A percentile compares a stretch with the other conserved stretches of the same genome.
Evolutionary conservation across 805 yeast genomes (phyloP).

Genomic region (Kluyveromyces dobzhanskii): DNA sequence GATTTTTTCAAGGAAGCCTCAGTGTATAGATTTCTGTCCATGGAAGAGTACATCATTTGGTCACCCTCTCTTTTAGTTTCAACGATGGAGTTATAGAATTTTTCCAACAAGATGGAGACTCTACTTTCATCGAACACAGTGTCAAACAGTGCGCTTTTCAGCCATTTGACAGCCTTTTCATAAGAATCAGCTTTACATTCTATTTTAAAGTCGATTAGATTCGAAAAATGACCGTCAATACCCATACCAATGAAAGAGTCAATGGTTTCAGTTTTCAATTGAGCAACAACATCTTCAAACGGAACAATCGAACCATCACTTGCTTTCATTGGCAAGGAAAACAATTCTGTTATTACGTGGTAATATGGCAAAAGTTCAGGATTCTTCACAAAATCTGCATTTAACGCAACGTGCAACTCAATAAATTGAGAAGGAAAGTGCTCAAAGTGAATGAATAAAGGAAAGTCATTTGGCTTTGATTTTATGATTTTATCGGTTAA

Average conservation of each 20-base stretch:
- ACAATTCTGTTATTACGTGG: constrained; percentile 56
- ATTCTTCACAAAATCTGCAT: constrained; percentile 41
- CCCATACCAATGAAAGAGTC: constrained; percentile 49
- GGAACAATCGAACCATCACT: constrained; percentile 53
- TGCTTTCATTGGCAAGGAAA: constrained; percentile 60
- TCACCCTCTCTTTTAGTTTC: constrained; percentile 34
- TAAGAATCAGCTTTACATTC: constrained; percentile 59
- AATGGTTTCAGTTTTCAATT: constrained; percentile 65
- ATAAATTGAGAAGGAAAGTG: constrained; percentile 73
- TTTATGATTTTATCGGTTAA: constrained; percentile 20
- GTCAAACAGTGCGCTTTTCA: constrained; percentile 52
- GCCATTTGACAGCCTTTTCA: constrained; percentile 66
- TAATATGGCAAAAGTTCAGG: constrained; percentile 52
- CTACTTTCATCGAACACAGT: constrained; percentile 67
- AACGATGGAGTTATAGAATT: constrained; percentile 32
- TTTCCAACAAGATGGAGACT: constrained; percentile 46
- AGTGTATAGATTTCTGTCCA: constrained; percentile 43
- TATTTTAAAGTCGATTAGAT: constrained; percentile 53
- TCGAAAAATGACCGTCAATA: constrained; percentile 53
- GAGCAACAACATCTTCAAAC: constrained; percentile 69
- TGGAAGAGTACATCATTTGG: constrained; percentile 57
- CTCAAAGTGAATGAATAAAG: constrained; percentile 71
- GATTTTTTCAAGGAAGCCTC: constrained; percentile 58
- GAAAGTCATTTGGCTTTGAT: constrained; percentile 40
- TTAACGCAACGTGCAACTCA: constrained; percentile 53